phyloP scores from a whole-genome alignment of 148 eudicot genomes.

The Vaccinium macrocarpon region DNA sequence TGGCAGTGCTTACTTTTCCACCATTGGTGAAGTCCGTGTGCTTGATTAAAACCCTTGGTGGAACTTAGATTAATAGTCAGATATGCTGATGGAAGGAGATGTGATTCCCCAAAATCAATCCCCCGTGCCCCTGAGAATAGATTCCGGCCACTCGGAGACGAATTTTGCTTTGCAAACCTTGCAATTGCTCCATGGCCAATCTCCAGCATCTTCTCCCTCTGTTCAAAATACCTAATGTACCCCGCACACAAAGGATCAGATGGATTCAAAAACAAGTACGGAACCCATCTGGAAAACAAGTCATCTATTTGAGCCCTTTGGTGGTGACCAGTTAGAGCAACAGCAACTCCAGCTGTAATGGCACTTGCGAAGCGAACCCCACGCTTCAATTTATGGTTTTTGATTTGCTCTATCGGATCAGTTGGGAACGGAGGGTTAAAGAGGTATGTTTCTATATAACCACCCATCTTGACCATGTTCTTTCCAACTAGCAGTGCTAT shows the following conservation, averaged over 20 bases:
- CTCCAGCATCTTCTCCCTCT: slow-evolving; percentile 58
- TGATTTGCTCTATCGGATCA: slow-evolving; percentile 45
- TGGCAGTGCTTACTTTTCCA: slow-evolving; percentile 45
- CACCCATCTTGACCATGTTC: slow-evolving; percentile 42
- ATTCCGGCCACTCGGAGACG: slow-evolving; percentile 29
- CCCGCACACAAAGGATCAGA: slow-evolving; percentile 55
- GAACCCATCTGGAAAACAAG: slow-evolving; percentile 57
- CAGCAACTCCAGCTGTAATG: slow-evolving; percentile 50
- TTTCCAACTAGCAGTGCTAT: slow-evolving; percentile 62
- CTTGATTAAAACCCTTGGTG: slow-evolving; percentile 35
- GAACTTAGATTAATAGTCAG: slow-evolving; percentile 36
- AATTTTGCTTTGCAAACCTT: slow-evolving; percentile 47
- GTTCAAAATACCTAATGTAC: slow-evolving; percentile 69
- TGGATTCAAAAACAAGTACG: slow-evolving; percentile 64
- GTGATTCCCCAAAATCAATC: slow-evolving; percentile 41
- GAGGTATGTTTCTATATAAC: slow-evolving; percentile 55
- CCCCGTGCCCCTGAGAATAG: slow-evolving; percentile 37
- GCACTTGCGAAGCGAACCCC: slow-evolving; percentile 48
- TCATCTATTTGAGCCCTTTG: slow-evolving; percentile 21
- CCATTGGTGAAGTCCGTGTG: slow-evolving; percentile 77
- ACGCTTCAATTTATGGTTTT: slow-evolving; percentile 35
- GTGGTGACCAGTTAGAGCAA: slow-evolving; percentile 21
- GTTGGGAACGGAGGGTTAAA: slow-evolving; percentile 74
- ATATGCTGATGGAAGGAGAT: slow-evolving; percentile 58
- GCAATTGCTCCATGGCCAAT: slow-evolving; percentile 47